Evolutionary conservation across 352 stramenopile species (phyloP), one percentile per base, ranked within the genome.

Genomic region (Pilasporangium apinafurcum): DNA sequence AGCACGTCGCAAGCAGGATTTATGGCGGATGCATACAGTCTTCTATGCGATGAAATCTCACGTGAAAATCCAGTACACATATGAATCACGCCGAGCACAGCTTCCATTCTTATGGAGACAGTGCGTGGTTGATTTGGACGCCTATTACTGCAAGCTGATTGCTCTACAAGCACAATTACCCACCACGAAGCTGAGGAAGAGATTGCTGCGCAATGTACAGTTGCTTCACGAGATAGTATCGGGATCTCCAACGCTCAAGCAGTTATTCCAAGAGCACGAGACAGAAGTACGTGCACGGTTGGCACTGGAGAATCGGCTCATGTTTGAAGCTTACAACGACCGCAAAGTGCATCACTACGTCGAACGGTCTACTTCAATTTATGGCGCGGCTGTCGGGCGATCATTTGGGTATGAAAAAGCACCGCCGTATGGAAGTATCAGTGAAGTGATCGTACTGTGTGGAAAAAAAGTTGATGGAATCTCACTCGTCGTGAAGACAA

Each of bases 401-500:
- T 35, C 50, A 3, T 91, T 91, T 42, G 63, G 54, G 2, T 77
- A 87, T 27, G 76, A 89, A 27, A 74, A 70, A 26, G 70, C 71
- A 2, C 73, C 76, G 16, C 57, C 70, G 8, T 89, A 82, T 42
- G 68, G 68, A 12, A 84, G 75, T 33, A 83, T 88, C 29, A 72
- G 59, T 25, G 73, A 91, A 21, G 35, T 91, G 2, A 58, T 62
- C 2, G 46, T 91, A 36, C 66, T 88, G 14, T 83, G 67, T 25
- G 65, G 68, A n/a, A 91, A 86, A 36, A 75, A 84, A 34, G 65
- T 91, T 25, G 78, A 91, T 36, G 78, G 75, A 0, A 56, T 91
- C 4, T 65, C 61, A 9, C 34, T 86, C n/a, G 38, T 74, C 10
- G 48, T 91, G 14, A 86, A 83, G 51, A 71, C 73, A 20, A 76